Percentiles rank a stretch among this genome's conserved stretches.
phyloP scores from a whole-genome alignment of 192 early-diverging fungal species.

The Gigaspora rosea region DNA sequence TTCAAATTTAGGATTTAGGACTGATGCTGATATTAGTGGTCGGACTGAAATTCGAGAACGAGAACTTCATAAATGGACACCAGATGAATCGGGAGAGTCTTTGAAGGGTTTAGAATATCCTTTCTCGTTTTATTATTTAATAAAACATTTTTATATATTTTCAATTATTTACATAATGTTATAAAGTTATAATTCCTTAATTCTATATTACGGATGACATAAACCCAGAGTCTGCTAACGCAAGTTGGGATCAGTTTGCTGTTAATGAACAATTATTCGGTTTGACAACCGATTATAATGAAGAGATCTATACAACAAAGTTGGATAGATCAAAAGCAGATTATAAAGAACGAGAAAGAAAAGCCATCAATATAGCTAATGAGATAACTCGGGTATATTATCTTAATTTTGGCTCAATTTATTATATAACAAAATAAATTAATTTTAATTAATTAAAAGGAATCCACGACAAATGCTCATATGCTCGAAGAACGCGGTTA shows the following conservation, averaged over 20 bases:
- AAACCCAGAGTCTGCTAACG: slow-evolving; percentile 32
- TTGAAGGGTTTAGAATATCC: slow-evolving; percentile 42
- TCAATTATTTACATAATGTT: neutral
- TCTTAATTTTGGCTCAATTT: slow-evolving; percentile 19
- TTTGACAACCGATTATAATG: slow-evolving; percentile 92
- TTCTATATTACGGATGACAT: slow-evolving; percentile 35
- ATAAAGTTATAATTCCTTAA: slow-evolving; percentile 10
- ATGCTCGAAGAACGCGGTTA: slow-evolving; percentile 88
- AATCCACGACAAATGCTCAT: slow-evolving; percentile 75
- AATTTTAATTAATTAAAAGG: slow-evolving; percentile 37
- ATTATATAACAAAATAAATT: slow-evolving; percentile 5
- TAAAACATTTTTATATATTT: slow-evolving; percentile 21
- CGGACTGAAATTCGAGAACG: slow-evolving; percentile 68
- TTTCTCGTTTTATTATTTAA: slow-evolving; percentile 23
- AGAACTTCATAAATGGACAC: slow-evolving; percentile 85
- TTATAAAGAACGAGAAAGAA: slow-evolving; percentile 84
- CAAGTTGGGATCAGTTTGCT: slow-evolving; percentile 95
- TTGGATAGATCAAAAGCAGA: slow-evolving; percentile 82
- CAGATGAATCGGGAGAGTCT: slow-evolving; percentile 55
- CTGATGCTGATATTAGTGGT: slow-evolving; percentile 87
- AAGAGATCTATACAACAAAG: slow-evolving; percentile 94
- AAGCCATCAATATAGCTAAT: slow-evolving; percentile 82
- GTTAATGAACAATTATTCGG: slow-evolving; percentile 94
- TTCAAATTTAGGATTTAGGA: slow-evolving; percentile 61
- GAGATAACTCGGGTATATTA: slow-evolving; percentile 81